A percentile compares a stretch with the other conserved stretches of the same genome.
phyloP scores from a whole-genome alignment of 352 stramenopile species.

The Pythium sp. region DNA sequence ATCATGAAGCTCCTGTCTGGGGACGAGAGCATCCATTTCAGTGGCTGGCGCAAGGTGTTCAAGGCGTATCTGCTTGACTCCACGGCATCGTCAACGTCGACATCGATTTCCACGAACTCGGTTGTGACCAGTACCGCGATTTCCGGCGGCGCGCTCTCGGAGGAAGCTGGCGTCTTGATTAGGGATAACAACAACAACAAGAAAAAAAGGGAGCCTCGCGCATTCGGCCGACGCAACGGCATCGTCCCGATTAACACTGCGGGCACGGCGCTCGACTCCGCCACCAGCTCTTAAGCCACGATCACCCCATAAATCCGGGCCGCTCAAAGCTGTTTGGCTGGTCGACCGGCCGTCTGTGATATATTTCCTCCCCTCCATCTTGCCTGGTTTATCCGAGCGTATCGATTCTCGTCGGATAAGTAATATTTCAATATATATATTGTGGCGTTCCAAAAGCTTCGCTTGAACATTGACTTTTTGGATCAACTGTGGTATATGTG shows the following conservation, averaged over 20 bases:
- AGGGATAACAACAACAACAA: background rate
- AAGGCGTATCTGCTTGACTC: slow-evolving; percentile 5
- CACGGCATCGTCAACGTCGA: background rate
- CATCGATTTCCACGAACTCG: background rate
- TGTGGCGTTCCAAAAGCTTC: too few relatives aligned
- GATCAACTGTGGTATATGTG: too few relatives aligned
- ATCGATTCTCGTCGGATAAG: too few relatives aligned
- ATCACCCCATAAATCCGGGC: too few relatives aligned
- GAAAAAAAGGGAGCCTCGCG: background rate
- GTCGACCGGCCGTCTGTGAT: too few relatives aligned
- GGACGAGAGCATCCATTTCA: slow-evolving; percentile 19
- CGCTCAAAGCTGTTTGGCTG: background rate
- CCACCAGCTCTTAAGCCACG: too few relatives aligned
- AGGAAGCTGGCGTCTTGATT: background rate
- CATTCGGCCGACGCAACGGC: background rate
- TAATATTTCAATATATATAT: too few relatives aligned
- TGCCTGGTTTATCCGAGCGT: background rate
- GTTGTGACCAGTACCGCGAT: background rate
- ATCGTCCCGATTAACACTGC: background rate
- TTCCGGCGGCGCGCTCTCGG: background rate
- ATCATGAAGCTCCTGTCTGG: slow-evolving; percentile 20
- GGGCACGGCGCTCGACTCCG: too few relatives aligned
- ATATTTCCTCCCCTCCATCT: background rate
- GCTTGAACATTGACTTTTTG: too few relatives aligned
- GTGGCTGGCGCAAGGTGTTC: slow-evolving; percentile 24